Percentiles rank a stretch among this genome's conserved stretches.
Evolutionary conservation across 371 early-diverging fungal genomes (phyloP).

Genomic region (Funneliformis caledonium): DNA sequence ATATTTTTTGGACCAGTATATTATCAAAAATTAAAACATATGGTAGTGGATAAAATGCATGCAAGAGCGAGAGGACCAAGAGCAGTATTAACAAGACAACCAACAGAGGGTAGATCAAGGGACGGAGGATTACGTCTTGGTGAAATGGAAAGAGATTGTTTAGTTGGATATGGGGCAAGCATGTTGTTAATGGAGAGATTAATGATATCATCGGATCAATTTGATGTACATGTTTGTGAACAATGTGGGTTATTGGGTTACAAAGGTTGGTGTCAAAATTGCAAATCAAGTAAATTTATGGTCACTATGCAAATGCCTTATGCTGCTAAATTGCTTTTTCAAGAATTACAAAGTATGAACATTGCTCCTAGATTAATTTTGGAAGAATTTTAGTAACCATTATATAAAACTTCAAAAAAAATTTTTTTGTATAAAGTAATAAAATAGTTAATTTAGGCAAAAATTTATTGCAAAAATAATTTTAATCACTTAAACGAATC

Average conservation of each 20-base stretch:
- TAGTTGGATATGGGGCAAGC: conserved; percentile 98
- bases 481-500: too few relatives aligned
- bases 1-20: conserved; percentile 99
- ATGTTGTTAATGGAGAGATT: conserved; percentile 94
- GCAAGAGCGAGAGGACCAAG: conserved; percentile 97
- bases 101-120: conserved; percentile 98
- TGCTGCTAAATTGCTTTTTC: conserved; percentile 95
- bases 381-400: conserved; percentile 42
- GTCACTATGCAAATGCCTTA: conserved; percentile 96
- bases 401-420: too few relatives aligned
- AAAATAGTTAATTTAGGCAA: too few relatives aligned
- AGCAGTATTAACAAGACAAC: conserved; percentile 95
- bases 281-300: conserved; percentile 86
- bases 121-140: conserved; percentile 98
- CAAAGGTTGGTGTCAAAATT: conserved; percentile 96
- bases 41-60: conserved; percentile 99
- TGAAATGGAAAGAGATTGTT: conserved; percentile 99
- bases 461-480: too few relatives aligned
- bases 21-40: conserved; percentile 99
- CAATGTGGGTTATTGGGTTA: conserved; percentile 94
- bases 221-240: conserved; percentile 92
- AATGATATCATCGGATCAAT: conserved; percentile 94
- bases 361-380: conserved; percentile 78
- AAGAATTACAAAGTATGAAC: conserved; percentile 98
- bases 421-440: too few relatives aligned